A percentile compares a stretch with the other conserved stretches of the same genome.
Conservation (phyloP, 225 moss, liverwort and hornwort genomes). For the Physcomitrellopsis africana region DNA sequence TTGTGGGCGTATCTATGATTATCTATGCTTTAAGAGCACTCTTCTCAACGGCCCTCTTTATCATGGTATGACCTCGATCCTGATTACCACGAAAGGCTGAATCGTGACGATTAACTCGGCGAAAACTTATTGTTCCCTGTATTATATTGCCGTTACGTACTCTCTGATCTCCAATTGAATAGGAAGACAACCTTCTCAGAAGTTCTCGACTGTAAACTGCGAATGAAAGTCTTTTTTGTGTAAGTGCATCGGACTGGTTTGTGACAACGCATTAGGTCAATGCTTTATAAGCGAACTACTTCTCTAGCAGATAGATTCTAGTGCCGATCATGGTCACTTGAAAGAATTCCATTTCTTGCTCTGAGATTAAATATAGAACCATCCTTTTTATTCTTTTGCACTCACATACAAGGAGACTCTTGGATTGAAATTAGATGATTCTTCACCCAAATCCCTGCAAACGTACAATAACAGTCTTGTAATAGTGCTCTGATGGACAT, state of each 20-base stretch:
- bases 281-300: neutral
- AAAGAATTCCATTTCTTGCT: neutral
- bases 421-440: neutral
- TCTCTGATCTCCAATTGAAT: neutral
- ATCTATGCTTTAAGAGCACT: conserved; percentile 66
- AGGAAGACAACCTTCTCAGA: neutral
- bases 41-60: conserved; percentile 78
- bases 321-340: neutral
- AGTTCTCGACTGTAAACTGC: neutral
- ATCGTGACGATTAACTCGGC: neutral
- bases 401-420: neutral
- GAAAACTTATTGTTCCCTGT: neutral
- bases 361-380: conserved; percentile 3
- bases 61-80: conserved; percentile 61
- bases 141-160: neutral
- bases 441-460: neutral
- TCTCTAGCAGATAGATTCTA: neutral
- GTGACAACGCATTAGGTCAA: neutral
- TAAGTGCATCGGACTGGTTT: neutral
- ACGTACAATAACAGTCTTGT: neutral
- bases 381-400: neutral
- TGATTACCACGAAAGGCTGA: neutral
- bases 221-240: neutral
- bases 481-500: neutral
- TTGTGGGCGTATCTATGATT: conserved; percentile 59